phyloP scores from a whole-genome alignment of 306 rosid genomes.

The Acacia melanoxylon region DNA sequence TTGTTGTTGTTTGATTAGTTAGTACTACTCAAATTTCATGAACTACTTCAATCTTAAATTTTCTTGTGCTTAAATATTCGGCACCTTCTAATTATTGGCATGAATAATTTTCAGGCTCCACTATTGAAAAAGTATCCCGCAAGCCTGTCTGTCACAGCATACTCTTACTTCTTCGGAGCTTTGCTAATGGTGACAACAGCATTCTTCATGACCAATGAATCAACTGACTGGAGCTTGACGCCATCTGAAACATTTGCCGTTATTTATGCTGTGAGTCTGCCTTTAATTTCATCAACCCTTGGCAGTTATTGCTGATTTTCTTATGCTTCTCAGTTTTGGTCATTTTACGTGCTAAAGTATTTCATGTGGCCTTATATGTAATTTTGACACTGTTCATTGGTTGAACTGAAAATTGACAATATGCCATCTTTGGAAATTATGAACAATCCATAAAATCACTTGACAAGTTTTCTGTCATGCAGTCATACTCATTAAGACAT shows the following conservation, averaged over 20 bases:
- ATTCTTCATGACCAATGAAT: conserved; percentile 60
- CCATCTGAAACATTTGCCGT: conserved; percentile 78
- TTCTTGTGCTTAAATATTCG: conserved; percentile 22
- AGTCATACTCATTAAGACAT: neutral
- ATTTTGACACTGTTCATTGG: conserved; percentile 12
- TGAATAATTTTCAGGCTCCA: conserved; percentile 75
- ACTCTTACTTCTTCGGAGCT: conserved; percentile 86
- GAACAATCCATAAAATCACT: conserved; percentile 3
- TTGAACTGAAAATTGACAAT: neutral
- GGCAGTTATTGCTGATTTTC: conserved; percentile 13
- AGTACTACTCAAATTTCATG: conserved; percentile 8
- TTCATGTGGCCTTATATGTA: neutral
- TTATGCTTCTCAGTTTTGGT: neutral
- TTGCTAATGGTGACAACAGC: conserved; percentile 80
- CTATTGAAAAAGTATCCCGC: conserved; percentile 86
- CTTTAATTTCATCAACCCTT: conserved; percentile 12
- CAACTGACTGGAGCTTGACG: conserved; percentile 85
- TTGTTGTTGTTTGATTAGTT: conserved; percentile 8
- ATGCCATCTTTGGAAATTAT: neutral
- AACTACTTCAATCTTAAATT: neutral
- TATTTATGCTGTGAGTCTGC: conserved; percentile 76
- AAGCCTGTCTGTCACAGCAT: conserved; percentile 83
- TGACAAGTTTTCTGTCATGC: conserved; percentile 1
- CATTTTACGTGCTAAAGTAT: neutral
- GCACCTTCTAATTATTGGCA: conserved; percentile 11